Percentiles rank a stretch among this genome's conserved stretches.
These are phyloP conservation scores for Passalora sequoiae DNA, from an alignment of 2,329 filamentous ascomycete species.

Conservation along the genomic window DNA sequence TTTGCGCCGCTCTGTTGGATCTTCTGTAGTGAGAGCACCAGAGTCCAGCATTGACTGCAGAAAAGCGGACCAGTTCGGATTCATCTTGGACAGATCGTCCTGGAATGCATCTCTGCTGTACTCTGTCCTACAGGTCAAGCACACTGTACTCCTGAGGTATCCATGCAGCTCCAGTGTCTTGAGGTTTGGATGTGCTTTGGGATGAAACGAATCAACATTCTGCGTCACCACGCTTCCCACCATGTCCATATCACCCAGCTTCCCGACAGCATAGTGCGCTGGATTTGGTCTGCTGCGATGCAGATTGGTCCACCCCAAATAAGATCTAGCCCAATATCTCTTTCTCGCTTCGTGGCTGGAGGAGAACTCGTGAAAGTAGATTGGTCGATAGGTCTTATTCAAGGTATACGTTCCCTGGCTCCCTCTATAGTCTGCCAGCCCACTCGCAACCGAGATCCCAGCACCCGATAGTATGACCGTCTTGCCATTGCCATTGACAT, in stretches of 20 bases:
- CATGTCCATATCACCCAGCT: slow-evolving; percentile 66
- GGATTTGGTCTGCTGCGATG: slow-evolving; percentile 72
- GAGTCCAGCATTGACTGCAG: slow-evolving; percentile 64
- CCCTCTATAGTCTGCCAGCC: slow-evolving; percentile 87
- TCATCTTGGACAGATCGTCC: slow-evolving; percentile 66
- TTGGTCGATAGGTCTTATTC: slow-evolving; percentile 77
- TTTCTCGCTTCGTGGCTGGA: slow-evolving; percentile 77
- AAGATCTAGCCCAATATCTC: slow-evolving; percentile 92
- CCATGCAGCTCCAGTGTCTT: slow-evolving; percentile 85
- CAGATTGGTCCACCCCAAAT: slow-evolving; percentile 83
- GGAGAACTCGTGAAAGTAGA: slow-evolving; percentile 89
- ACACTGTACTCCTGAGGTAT: slow-evolving; percentile 75
- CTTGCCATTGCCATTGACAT: slow-evolving; percentile 47
- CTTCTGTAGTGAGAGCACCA: slow-evolving; percentile 72
- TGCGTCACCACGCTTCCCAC: slow-evolving; percentile 80
- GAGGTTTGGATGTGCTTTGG: slow-evolving; percentile 65
- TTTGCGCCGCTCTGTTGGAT: slow-evolving; percentile 62
- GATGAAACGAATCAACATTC: slow-evolving; percentile 95
- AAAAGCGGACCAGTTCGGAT: slow-evolving; percentile 79
- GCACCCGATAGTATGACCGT: slow-evolving; percentile 72
- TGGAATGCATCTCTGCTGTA: slow-evolving; percentile 72
- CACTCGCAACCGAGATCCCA: slow-evolving; percentile 87
- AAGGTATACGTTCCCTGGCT: slow-evolving; percentile 85
- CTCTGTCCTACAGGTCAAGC: slow-evolving; percentile 69
- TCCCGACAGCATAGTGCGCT: slow-evolving; percentile 70